Evolutionary conservation across 2,329 filamentous ascomycete species (phyloP).

Genomic region (Diplocarpon rosae): DNA sequence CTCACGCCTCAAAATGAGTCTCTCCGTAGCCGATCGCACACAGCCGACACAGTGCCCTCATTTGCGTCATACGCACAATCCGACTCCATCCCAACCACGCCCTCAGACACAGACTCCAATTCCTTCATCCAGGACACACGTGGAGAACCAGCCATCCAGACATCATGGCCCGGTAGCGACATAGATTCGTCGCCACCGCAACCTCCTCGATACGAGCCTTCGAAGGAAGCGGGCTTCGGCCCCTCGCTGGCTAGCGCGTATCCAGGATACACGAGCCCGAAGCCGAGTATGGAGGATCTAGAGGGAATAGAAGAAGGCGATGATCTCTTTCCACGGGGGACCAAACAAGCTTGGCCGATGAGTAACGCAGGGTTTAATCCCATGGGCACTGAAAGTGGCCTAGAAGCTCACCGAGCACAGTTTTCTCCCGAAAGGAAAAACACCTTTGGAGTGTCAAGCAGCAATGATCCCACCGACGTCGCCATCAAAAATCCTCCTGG

Average conservation of each 20-base stretch:
- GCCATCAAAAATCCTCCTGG: too few relatives aligned
- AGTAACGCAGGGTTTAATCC: not conserved
- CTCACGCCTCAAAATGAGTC: not conserved
- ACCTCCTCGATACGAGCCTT: slow-evolving; percentile 9
- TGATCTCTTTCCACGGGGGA: not conserved
- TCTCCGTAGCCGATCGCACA: slow-evolving; percentile 15
- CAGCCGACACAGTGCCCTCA: slow-evolving; percentile 18
- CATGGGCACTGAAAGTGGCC: not conserved
- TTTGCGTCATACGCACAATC: slow-evolving; percentile 20
- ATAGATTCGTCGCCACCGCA: slow-evolving; percentile 3
- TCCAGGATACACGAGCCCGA: slow-evolving; percentile 9
- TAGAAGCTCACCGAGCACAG: not conserved
- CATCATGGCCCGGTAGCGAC: slow-evolving; percentile 8
- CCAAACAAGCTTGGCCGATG: not conserved
- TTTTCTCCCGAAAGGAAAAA: not conserved
- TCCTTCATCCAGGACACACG: slow-evolving; percentile 4
- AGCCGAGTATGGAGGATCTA: slow-evolving; percentile 7
- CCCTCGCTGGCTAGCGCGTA: slow-evolving; percentile 15
- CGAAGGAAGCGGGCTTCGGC: slow-evolving; percentile 15
- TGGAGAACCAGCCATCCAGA: slow-evolving; percentile 11
- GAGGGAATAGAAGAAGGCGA: not conserved
- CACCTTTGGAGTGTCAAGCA: too few relatives aligned
- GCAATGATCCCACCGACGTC: too few relatives aligned
- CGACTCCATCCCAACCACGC: slow-evolving; percentile 14
- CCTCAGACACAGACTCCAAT: slow-evolving; percentile 12